Percentiles rank a stretch among this genome's conserved stretches.
Conservation (phyloP, 2,329 filamentous ascomycete species). For the Epichloe coenophiala region DNA sequence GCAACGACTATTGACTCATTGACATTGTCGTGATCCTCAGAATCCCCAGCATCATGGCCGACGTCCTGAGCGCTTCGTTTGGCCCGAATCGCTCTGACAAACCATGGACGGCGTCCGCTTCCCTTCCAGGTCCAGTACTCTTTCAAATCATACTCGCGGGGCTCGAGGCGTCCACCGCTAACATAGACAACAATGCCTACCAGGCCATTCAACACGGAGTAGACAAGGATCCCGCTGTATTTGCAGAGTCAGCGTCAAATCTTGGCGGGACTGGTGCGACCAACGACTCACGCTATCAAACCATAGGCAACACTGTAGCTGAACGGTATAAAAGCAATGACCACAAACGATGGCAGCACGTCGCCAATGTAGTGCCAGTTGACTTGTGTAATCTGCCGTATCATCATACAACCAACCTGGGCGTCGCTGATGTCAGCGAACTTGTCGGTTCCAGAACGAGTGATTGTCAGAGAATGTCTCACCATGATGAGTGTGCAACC, state of each 20-base stretch:
- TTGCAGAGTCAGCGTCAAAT: conserved; percentile 1
- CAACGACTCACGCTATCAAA: conserved; percentile 49
- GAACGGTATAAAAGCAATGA: conserved; percentile 63
- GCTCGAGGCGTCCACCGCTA: conserved; percentile 30
- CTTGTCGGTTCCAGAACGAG: background rate
- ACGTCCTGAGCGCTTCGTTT: background rate
- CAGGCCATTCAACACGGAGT: conserved; percentile 34
- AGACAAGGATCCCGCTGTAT: conserved; percentile 38
- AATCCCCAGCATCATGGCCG: background rate
- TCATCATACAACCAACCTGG: conserved; percentile 64
- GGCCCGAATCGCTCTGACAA: conserved; percentile 25
- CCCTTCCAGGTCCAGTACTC: conserved; percentile 43
- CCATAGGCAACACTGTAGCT: conserved; percentile 70
- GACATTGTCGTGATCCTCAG: conserved; percentile 1
- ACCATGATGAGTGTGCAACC: conserved; percentile 59
- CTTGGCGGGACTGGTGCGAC: background rate
- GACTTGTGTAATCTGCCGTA: conserved; percentile 58
- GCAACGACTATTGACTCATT: conserved; percentile 1
- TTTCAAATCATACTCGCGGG: conserved; percentile 39
- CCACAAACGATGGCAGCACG: conserved; percentile 61
- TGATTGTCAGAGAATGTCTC: background rate
- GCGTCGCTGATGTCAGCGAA: background rate
- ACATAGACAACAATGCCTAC: conserved; percentile 31
- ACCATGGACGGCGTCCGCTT: conserved; percentile 32
- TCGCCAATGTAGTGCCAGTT: conserved; percentile 70